Evolutionary conservation across 371 early-diverging fungal genomes (phyloP), one percentile per base, ranked within the genome.

Genomic region (Syncephalis fuscata): DNA sequence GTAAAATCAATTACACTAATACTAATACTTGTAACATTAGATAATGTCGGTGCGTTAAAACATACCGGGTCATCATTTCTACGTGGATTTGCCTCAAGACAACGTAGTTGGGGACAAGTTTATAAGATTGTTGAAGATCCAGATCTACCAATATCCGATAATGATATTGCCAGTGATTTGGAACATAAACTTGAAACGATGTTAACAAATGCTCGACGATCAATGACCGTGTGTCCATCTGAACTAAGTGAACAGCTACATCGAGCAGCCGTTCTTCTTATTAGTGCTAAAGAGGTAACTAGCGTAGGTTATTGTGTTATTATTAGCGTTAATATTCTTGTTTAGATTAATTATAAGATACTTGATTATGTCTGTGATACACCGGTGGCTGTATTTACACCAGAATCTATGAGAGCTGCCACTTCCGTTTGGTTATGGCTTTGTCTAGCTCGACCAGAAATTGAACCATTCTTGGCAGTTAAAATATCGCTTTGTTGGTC

Each of bases 341-440:
- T 17, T 27, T 54, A 58, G 46, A 46, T 68, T 40, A 76, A 85
- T 49, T 73, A 77, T 43, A 86, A 88, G 43, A 58, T 92, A 2
- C 63, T 91, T 27, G 71, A 74, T 32, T 68, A 85, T 50, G 51
- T 92, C 20, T 86, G 88, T 38, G 85, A 83, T 73, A 82, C 87
- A 41, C 92, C 94, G 1, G 70, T 89, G 16, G 68, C 78, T n/a
- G 51, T 80, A 42, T 93, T 92, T 51, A 76, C 80, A 10, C 72
- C 80, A 1, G 72, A 77, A 36, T 70, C 82, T 8, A 61, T 95
- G 61, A 83, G 83, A 46, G 71, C 83, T 14, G 83, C 83, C 20
- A 71, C 78, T 0, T 68, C 76, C 11, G 80, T 86, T 3, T 95
- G 93, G 93, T 82, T 74, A 36, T 85, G 84, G 82, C 63, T 95